Evolutionary conservation across 73 alveolate species (phyloP).

Genomic region (Paramecium primaurelia): DNA sequence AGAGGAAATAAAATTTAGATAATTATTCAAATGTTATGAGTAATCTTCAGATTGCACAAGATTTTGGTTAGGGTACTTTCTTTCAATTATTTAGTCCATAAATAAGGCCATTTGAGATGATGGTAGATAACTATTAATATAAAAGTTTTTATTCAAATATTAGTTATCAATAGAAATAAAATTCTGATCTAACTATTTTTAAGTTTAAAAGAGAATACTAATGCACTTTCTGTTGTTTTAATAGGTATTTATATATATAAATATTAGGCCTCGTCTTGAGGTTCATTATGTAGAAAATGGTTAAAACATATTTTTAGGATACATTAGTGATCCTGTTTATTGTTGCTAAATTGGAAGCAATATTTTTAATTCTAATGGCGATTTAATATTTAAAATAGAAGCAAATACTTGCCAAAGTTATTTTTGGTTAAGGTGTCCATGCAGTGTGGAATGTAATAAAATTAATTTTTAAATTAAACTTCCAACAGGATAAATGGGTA

Average conservation of each 20-base stretch:
- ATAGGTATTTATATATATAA: not conserved
- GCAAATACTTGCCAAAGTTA: not conserved
- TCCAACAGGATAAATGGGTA: not conserved
- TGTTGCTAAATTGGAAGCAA: not conserved
- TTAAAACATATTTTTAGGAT: not conserved
- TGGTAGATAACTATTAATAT: not conserved
- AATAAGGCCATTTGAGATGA: conserved; percentile 32
- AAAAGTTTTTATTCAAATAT: not conserved
- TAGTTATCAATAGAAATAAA: not conserved
- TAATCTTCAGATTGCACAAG: not conserved
- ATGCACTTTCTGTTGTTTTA: conserved; percentile 32
- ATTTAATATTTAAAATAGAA: not conserved
- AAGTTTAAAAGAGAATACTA: not conserved
- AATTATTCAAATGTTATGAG: conserved; percentile 40
- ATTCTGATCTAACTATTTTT: not conserved
- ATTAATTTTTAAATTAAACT: not conserved
- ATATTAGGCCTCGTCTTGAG: too few relatives aligned
- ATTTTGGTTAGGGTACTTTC: not conserved
- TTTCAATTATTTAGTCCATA: not conserved
- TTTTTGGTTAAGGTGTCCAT: conserved; percentile 5
- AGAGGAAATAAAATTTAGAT: not conserved
- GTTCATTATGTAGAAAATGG: not conserved
- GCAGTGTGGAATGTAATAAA: not conserved
- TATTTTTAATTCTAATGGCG: not conserved
- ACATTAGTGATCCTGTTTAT: conserved; percentile 5